Conservation (phyloP, 2,329 filamentous ascomycete species). For the Botrytis aclada region DNA sequence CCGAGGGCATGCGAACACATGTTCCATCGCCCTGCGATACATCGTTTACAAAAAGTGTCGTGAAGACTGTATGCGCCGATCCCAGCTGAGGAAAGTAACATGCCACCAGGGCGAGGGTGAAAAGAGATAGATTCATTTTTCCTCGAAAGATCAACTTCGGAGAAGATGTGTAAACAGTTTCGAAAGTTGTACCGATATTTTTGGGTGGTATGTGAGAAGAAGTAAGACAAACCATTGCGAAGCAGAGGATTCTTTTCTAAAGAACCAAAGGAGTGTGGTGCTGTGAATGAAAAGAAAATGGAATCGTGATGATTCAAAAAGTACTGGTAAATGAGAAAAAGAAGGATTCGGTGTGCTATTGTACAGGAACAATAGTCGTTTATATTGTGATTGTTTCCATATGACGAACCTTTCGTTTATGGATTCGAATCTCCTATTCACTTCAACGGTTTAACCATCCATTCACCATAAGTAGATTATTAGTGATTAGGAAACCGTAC, state of each 20-base stretch:
- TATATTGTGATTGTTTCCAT: conserved; percentile 7
- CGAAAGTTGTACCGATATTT: background rate
- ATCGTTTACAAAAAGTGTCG: conserved; percentile 60
- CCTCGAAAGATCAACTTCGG: conserved; percentile 2
- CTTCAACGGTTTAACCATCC: background rate
- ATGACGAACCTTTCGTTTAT: background rate
- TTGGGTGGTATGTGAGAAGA: background rate
- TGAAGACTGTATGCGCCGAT: conserved; percentile 60
- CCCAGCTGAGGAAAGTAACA: conserved; percentile 27
- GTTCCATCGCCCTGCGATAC: conserved; percentile 66
- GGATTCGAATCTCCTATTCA: conserved; percentile 11
- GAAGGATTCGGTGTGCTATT: background rate
- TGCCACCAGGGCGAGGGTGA: conserved; percentile 24
- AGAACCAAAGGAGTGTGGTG: conserved; percentile 8
- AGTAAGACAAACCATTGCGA: background rate
- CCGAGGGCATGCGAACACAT: conserved; percentile 64
- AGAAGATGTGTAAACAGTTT: background rate
- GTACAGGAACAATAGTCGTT: background rate
- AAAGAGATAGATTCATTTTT: conserved; percentile 15
- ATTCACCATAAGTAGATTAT: background rate
- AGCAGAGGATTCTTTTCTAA: background rate
- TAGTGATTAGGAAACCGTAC: background rate
- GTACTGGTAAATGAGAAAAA: background rate
- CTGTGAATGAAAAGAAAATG: background rate
- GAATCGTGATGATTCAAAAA: conserved; percentile 14